Percentiles rank a stretch among this genome's conserved stretches.
These are phyloP conservation scores for Dalechampia spathulata DNA, from an alignment of 441 rosid species.

Conservation along the genomic window DNA sequence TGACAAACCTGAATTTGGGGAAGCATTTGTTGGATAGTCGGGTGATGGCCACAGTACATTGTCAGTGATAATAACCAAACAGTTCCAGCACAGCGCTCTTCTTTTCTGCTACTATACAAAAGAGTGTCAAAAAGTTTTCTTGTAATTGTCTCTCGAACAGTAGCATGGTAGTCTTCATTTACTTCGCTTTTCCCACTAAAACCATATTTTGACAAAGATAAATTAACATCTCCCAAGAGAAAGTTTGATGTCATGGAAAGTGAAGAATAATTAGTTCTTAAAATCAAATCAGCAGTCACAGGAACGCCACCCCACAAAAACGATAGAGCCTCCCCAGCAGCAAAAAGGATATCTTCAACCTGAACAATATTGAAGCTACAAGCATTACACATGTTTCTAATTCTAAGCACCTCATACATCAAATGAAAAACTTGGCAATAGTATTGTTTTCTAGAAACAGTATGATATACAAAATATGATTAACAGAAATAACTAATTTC, in stretches of 20 bases:
- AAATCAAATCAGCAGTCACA: constrained; percentile 83
- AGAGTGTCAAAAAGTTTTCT: constrained; percentile 84
- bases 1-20: constrained; percentile 90
- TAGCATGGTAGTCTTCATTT: constrained; percentile 41
- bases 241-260: constrained; percentile 87
- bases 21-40: constrained; percentile 79
- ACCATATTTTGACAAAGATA: constrained; percentile 36
- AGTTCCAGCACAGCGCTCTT: constrained; percentile 97
- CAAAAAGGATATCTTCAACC: constrained; percentile 97
- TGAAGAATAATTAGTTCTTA: constrained; percentile 81
- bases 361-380: constrained; percentile 28
- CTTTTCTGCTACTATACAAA: constrained; percentile 84
- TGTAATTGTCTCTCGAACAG: constrained; percentile 57
- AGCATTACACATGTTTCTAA: constrained; percentile 14
- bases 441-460: constrained; percentile 1
- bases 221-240: constrained; percentile 69
- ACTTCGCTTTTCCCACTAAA: constrained; percentile 38
- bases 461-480: neutral
- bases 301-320: constrained; percentile 96
- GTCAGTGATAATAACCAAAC: constrained; percentile 91
- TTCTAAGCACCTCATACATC: neutral
- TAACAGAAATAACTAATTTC: constrained; percentile 2
- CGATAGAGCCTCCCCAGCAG: constrained; percentile 95
- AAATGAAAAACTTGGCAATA: constrained; percentile 8
- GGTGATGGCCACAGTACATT: constrained; percentile 88